Percentiles rank a stretch among this genome's conserved stretches.
These are phyloP conservation scores for Pichia exigua DNA, from an alignment of 805 yeast genomes.

Conservation along the genomic window DNA sequence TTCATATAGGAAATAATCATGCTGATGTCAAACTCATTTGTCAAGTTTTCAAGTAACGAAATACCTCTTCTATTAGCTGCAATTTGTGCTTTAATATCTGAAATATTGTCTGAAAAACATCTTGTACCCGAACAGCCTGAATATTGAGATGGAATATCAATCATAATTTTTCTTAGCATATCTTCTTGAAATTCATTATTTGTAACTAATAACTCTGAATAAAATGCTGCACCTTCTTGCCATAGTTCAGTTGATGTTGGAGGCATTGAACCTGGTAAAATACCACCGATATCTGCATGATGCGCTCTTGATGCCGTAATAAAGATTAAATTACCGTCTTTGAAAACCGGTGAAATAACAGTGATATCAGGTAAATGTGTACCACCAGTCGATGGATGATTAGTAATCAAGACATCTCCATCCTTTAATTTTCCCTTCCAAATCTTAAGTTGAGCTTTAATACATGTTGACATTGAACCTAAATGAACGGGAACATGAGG, in stretches of 20 bases:
- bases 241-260: constrained; percentile 76
- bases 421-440: constrained; percentile 58
- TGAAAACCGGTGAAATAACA: constrained; percentile 82
- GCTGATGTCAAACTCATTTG: constrained; percentile 53
- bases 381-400: constrained; percentile 81
- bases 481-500: constrained; percentile 84
- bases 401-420: constrained; percentile 72
- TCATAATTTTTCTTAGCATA: constrained; percentile 46
- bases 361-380: constrained; percentile 88
- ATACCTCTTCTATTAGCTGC: constrained; percentile 88
- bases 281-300: constrained; percentile 93
- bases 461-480: constrained; percentile 80
- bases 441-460: constrained; percentile 50
- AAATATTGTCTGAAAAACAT: constrained; percentile 70
- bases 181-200: constrained; percentile 70
- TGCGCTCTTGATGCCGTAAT: constrained; percentile 94
- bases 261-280: constrained; percentile 90
- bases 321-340: constrained; percentile 53
- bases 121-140: constrained; percentile 90
- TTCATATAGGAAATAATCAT: constrained; percentile 66
- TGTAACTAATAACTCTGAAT: constrained; percentile 67
- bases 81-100: constrained; percentile 78
- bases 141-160: constrained; percentile 66
- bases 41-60: constrained; percentile 48
- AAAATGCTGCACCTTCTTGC: constrained; percentile 88